Conservation (phyloP, 306 rosid species). For the Cercis canadensis region DNA sequence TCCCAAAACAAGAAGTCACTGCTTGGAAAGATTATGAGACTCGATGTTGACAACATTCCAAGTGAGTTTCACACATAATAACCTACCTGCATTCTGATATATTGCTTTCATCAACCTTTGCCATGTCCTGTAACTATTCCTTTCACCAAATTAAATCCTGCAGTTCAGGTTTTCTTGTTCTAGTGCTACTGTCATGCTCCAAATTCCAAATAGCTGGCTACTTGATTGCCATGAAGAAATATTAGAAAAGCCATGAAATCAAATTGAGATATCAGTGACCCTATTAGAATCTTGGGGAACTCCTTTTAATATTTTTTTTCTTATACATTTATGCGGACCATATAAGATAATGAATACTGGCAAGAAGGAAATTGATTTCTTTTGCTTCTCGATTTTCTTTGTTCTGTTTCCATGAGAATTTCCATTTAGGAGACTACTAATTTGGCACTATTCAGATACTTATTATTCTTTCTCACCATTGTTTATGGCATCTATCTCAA, state of each 20-base stretch:
- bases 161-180: neutral
- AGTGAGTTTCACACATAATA: slow-evolving; percentile 55
- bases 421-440: neutral
- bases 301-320: slow-evolving; percentile 1
- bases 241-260: slow-evolving; percentile 12
- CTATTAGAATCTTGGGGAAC: slow-evolving; percentile 15
- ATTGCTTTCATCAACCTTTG: neutral
- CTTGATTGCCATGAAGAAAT: no score
- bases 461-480: neutral
- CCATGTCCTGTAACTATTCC: neutral
- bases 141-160: neutral
- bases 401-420: slow-evolving; percentile 3
- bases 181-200: neutral
- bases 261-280: slow-evolving; percentile 11
- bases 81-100: neutral
- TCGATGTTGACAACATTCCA: slow-evolving; percentile 76
- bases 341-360: no score
- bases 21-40: slow-evolving; percentile 96
- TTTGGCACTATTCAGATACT: neutral
- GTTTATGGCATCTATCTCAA: slow-evolving; percentile 28
- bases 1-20: slow-evolving; percentile 94
- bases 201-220: neutral
- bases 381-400: neutral
- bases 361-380: neutral
- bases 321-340: neutral